These are phyloP conservation scores for Phytophthora hybrid DNA, from an alignment of 352 stramenopile genomes.

Conservation along the genomic window DNA sequence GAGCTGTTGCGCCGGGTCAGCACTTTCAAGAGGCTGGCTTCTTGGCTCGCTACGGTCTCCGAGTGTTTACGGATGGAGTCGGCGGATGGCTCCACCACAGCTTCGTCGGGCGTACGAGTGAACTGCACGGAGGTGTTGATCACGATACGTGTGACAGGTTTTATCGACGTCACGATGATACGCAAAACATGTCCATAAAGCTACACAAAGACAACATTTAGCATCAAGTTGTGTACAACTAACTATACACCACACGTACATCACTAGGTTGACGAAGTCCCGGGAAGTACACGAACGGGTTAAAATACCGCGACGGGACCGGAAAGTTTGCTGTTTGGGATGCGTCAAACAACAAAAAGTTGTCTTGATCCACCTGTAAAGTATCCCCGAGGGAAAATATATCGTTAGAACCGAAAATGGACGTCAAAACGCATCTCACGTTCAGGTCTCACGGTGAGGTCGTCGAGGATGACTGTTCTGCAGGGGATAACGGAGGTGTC, in stretches of 20 bases:
- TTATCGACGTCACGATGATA: constrained; percentile 54
- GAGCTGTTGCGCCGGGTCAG: constrained; percentile 14
- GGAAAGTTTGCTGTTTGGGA: constrained; percentile 2
- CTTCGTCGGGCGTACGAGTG: constrained; percentile 32
- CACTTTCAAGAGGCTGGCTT: constrained; percentile 7
- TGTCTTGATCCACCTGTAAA: constrained; percentile 51
- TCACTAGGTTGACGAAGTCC: constrained; percentile 51
- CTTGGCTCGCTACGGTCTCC: constrained; percentile 1
- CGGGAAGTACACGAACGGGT: constrained; percentile 54
- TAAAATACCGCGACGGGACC: constrained; percentile 39
- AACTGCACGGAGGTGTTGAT: constrained; percentile 71
- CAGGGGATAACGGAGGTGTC: constrained; percentile 42
- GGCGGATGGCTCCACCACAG: constrained; percentile 18
- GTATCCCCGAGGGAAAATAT: neutral
- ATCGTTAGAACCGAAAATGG: neutral
- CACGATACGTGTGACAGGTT: constrained; percentile 52
- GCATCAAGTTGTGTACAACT: neutral
- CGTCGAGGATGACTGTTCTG: constrained; percentile 46
- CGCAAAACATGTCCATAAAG: constrained; percentile 61
- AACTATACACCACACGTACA: constrained; percentile 35
- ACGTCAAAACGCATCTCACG: neutral
- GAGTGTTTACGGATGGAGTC: constrained; percentile 10
- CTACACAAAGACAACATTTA: constrained; percentile 25
- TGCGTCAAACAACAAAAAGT: constrained; percentile 51
- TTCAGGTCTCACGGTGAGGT: constrained; percentile 42